Evolutionary conservation across 2,329 filamentous ascomycete genomes (phyloP).

Genomic region (Cladophialophora chaetospira): DNA sequence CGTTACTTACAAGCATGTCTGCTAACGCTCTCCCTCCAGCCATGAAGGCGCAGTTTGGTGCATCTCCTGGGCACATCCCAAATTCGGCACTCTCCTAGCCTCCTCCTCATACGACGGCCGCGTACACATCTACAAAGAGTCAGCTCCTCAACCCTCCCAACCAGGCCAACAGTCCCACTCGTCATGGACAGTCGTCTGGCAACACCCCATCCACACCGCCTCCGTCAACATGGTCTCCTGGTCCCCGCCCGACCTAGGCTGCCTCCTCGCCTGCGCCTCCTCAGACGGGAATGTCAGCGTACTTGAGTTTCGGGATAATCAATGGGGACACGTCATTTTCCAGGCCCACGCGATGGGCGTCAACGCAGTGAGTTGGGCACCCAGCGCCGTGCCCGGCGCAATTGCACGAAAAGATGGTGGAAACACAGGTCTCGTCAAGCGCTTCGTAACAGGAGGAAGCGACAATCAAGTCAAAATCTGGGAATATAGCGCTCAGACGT

Average conservation of each 20-base stretch:
- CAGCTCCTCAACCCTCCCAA: conserved; percentile 36
- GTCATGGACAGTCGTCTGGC: conserved; percentile 84
- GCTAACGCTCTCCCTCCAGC: conserved; percentile 49
- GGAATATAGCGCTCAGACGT: conserved; percentile 68
- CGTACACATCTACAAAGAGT: conserved; percentile 96
- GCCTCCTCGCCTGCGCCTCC: conserved; percentile 89
- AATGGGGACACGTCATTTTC: conserved; percentile 87
- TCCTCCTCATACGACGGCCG: conserved; percentile 96
- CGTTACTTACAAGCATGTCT: background rate
- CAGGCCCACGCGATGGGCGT: conserved; percentile 90
- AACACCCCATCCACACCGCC: conserved; percentile 90
- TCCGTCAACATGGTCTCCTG: conserved; percentile 96
- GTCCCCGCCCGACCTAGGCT: conserved; percentile 96
- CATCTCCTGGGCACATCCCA: conserved; percentile 96
- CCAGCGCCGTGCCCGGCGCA: conserved; percentile 78
- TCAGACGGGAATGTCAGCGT: conserved; percentile 92
- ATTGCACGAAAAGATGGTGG: conserved; percentile 72
- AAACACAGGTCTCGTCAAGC: conserved; percentile 54
- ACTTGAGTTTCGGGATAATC: conserved; percentile 95
- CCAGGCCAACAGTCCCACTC: conserved; percentile 46
- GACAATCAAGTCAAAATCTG: conserved; percentile 95
- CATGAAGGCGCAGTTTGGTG: conserved; percentile 98
- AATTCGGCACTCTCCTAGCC: conserved; percentile 96
- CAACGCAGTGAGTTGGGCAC: conserved; percentile 95
- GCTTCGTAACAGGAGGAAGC: conserved; percentile 92